Evolutionary conservation across 73 alveolate genomes (phyloP), one percentile per base, ranked within the genome.

Genomic region (Symbiodinium natans): DNA sequence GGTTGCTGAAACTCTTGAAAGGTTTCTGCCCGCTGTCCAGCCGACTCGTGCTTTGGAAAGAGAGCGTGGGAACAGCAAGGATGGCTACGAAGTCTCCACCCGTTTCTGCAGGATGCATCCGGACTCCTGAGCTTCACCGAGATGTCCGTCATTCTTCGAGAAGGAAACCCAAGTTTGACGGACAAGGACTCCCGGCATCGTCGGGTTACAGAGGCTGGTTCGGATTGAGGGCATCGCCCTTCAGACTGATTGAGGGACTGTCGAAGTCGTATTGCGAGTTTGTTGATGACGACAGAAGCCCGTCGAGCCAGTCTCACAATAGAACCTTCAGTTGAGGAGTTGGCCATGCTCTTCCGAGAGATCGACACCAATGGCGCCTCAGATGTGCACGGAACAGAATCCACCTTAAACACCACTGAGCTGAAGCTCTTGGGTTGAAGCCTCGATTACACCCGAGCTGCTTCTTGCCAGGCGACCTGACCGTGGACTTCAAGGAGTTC

Each of bases 321-420:
- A 9, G 13, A 6, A 46, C 59, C 59, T 6, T 13, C 13, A 13
- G 59, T 46, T 63, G 36, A 63, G 41, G 86, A 88, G 97, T 46
- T 90, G 40, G 97, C 97, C 19, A 31, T 90, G 21, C 88, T 90
- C 8, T 90, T 90, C 33, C 97, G 97, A n/a, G 97, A 90, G 97
- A 90, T 90, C 36, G 97, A 90, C 29, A 73, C 77, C 80, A 90
- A 90, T 9, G 97, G 97, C 54, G 93, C 33, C 83, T 86, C 59
- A 17, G 23, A 48, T 48, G 63, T 48, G 8, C 17, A 17, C 63
- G 63, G 8, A 10, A 10, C 23, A 48, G 63, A 10, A 48, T 17
- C 63, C 17, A 48, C 23, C 8, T 48, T 48, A 8, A 48, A 48
- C 17, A 48, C 63, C 63, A 10, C 17, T 48, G 63, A 8, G 63